These are phyloP conservation scores for Magnusiomyces tetraspermus DNA, from an alignment of 1,139 yeast genomes.

Conservation along the genomic window DNA sequence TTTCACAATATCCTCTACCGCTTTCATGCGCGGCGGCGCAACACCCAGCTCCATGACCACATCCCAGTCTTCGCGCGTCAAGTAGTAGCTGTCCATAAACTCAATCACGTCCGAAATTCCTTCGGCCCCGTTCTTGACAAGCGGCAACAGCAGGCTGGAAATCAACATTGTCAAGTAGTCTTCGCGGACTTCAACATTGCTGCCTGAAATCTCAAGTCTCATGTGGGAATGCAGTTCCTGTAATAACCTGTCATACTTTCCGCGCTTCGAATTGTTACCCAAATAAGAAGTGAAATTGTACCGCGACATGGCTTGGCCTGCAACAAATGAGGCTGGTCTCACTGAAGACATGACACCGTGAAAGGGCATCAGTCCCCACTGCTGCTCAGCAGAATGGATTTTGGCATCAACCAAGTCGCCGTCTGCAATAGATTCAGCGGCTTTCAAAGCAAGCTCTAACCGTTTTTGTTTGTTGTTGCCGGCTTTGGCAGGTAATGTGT, in stretches of 20 bases:
- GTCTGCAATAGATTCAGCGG: conserved; percentile 76
- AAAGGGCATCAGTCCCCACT: conserved; percentile 90
- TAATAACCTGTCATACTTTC: conserved; percentile 66
- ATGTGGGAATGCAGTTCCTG: conserved; percentile 89
- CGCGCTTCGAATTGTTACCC: conserved; percentile 81
- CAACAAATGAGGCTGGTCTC: conserved; percentile 64
- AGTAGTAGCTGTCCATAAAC: conserved; percentile 69
- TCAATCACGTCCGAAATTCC: conserved; percentile 60
- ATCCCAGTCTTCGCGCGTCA: conserved; percentile 92
- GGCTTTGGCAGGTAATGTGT: conserved; percentile 43
- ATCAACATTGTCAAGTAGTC: conserved; percentile 65
- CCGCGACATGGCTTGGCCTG: conserved; percentile 63
- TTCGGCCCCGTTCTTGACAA: conserved; percentile 44
- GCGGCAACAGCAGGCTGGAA: conserved; percentile 48
- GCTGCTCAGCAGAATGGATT: conserved; percentile 87
- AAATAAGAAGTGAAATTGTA: conserved; percentile 78
- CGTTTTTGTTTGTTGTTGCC: conserved; percentile 29
- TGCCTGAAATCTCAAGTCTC: conserved; percentile 67
- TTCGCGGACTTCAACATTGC: conserved; percentile 63
- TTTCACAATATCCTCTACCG: conserved; percentile 46
- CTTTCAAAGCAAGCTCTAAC: conserved; percentile 57
- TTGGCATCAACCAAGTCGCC: conserved; percentile 72
- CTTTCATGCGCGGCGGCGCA: conserved; percentile 39
- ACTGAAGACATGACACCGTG: conserved; percentile 87
- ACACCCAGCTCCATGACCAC: conserved; percentile 71